phyloP scores from a whole-genome alignment of 106 monocot genomes.

The Dendrobium nobile region DNA sequence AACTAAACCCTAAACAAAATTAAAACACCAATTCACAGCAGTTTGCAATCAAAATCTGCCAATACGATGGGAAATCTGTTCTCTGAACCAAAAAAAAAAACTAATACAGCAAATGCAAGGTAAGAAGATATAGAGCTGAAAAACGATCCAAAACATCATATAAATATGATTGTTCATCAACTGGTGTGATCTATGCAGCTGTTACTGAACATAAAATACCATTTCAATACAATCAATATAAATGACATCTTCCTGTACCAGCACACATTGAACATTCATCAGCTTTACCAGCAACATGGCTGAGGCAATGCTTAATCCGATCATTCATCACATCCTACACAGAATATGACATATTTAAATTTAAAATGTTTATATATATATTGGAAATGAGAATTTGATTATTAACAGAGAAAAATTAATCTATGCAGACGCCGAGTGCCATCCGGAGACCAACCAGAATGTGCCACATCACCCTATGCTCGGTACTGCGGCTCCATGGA shows the following conservation, averaged over 20 bases:
- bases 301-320: slow-evolving; percentile 68
- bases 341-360: background rate
- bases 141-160: background rate
- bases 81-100: background rate
- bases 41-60: background rate
- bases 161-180: background rate
- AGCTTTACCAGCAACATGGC: slow-evolving; percentile 55
- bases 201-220: background rate
- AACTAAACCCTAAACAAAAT: background rate
- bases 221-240: slow-evolving; percentile 18
- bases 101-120: too few species aligned
- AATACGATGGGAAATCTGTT: background rate
- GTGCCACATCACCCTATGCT: too few species aligned
- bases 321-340: slow-evolving; percentile 86
- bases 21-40: background rate
- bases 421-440: too few species aligned
- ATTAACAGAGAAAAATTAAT: too few species aligned
- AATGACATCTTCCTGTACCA: slow-evolving; percentile 65
- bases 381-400: too few species aligned
- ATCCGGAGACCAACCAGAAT: too few species aligned
- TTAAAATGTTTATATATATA: background rate
- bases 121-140: background rate
- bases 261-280: slow-evolving; percentile 69
- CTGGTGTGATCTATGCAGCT: background rate
- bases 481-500: too few species aligned